Percentiles rank a stretch among this genome's conserved stretches.
Conservation (phyloP, 2,329 filamentous ascomycete species). For the Penicillium brevicompactum region DNA sequence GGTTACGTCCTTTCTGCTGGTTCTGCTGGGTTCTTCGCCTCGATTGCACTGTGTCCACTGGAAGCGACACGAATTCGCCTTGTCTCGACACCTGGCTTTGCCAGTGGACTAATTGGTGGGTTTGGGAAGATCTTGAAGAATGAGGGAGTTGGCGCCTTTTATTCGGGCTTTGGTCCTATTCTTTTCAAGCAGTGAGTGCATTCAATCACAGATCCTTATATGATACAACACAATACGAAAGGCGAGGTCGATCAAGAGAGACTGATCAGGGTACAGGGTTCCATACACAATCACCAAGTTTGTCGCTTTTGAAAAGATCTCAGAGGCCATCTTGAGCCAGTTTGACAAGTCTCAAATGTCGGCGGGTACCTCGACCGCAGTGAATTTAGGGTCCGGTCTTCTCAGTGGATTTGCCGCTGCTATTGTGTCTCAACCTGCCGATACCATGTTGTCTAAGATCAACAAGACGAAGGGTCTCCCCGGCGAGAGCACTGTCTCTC, state of each 20-base stretch:
- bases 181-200: constrained; percentile 73
- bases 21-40: constrained; percentile 64
- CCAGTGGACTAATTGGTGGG: constrained; percentile 74
- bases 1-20: constrained; percentile 73
- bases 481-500: constrained; percentile 76
- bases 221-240: too few relatives aligned
- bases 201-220: not conserved
- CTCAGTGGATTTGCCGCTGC: constrained; percentile 87
- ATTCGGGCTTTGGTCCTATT: constrained; percentile 86
- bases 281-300: constrained; percentile 94
- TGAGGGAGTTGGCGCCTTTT: constrained; percentile 84
- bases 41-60: constrained; percentile 77
- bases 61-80: constrained; percentile 93
- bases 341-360: constrained; percentile 77
- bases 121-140: constrained; percentile 81
- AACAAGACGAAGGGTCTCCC: constrained; percentile 71
- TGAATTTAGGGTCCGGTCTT: constrained; percentile 85
- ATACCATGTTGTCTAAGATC: constrained; percentile 91
- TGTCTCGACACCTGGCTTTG: constrained; percentile 84
- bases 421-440: constrained; percentile 75
- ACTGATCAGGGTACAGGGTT: constrained; percentile 50
- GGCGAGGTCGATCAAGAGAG: not conserved
- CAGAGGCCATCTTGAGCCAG: constrained; percentile 77
- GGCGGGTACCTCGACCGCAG: constrained; percentile 81
- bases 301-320: constrained; percentile 86